These are phyloP conservation scores for Lachancea sp. DNA, from an alignment of 805 yeast genomes.

Conservation along the genomic window DNA sequence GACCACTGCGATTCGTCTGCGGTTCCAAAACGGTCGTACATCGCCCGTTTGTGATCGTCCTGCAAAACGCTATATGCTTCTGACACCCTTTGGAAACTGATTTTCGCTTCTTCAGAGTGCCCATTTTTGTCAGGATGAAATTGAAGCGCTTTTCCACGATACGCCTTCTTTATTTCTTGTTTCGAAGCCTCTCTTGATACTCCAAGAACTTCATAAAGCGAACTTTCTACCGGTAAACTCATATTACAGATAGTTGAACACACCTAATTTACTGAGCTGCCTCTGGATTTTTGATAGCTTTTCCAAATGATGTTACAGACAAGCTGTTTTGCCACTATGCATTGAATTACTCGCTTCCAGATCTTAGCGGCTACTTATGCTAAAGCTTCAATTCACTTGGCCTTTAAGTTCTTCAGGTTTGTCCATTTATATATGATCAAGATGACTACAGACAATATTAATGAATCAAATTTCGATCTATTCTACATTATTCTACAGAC, in stretches of 20 bases:
- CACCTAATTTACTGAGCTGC: background rate
- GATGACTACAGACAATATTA: too few relatives aligned
- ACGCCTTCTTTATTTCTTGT: conserved; percentile 48
- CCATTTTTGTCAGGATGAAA: conserved; percentile 64
- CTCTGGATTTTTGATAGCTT: background rate
- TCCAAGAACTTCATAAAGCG: conserved; percentile 52
- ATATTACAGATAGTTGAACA: background rate
- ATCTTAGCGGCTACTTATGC: background rate
- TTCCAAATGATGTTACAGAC: background rate
- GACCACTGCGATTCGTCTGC: conserved; percentile 17
- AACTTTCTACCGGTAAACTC: conserved; percentile 8
- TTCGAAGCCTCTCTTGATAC: conserved; percentile 41
- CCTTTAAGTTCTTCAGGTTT: too few relatives aligned
- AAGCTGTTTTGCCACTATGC: background rate
- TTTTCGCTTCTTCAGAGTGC: conserved; percentile 43
- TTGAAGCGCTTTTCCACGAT: conserved; percentile 43
- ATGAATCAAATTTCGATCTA: too few relatives aligned
- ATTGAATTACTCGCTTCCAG: background rate
- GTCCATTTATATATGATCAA: too few relatives aligned
- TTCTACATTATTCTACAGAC: too few relatives aligned
- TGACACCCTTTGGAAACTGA: conserved; percentile 53
- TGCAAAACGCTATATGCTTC: conserved; percentile 60
- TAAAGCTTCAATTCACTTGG: background rate
- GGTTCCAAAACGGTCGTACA: conserved; percentile 50
- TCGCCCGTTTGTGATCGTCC: conserved; percentile 38